Base-by-base conservation (phyloP, 2,329 filamentous ascomycete species). In the Aureobasidium namibiae region DNA sequence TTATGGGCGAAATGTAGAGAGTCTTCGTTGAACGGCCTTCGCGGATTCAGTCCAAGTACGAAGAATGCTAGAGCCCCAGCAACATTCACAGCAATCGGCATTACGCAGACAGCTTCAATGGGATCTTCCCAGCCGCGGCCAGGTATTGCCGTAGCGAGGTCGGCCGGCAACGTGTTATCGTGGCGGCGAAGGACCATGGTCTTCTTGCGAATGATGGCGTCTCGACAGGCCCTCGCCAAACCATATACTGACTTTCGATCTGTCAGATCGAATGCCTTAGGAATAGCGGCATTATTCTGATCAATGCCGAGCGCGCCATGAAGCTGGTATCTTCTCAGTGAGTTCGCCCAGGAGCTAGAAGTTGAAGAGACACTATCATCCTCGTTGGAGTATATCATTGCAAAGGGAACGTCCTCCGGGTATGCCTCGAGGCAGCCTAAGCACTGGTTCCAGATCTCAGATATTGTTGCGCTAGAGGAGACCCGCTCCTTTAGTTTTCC, bases 1-100 rank as follows among this genome's bases (percentile, higher is more conserved):
- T 76, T 66, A 14, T 70, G 65, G 2, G 73, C 64, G 54, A 72
- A 76, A 16, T 71, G 63, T 34, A 70, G 66, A 48, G 76, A 76
- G 10, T 73, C 69, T 18, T 69, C 66, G 38, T 75, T 70, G 42
- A 72, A 74, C 0, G 71, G 69, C 18, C 69, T 65, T 2, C 72
- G 66, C 4, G 74, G 73, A 48, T 73, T 75, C 1, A 75, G 56
- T 0, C 73, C 75, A 14, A 74, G 60, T 1, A 77, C 65, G 6
- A 76, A 52, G 26, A 76, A 72, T 0, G 72, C 74, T 36, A 74
- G 65, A 2, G 72, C 65, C 24, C 72, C 69, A 9, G 68, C 66
- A 5, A 66, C 67, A 3, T 65, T 69, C 0, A 72, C 70, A 2
- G 66, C 67, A 3, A 63, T 46, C 2, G 61, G 61, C 44, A 63